Evolutionary conservation across 202 grass and related monocot species (phyloP).

Genomic region (Zoysia matrella): DNA sequence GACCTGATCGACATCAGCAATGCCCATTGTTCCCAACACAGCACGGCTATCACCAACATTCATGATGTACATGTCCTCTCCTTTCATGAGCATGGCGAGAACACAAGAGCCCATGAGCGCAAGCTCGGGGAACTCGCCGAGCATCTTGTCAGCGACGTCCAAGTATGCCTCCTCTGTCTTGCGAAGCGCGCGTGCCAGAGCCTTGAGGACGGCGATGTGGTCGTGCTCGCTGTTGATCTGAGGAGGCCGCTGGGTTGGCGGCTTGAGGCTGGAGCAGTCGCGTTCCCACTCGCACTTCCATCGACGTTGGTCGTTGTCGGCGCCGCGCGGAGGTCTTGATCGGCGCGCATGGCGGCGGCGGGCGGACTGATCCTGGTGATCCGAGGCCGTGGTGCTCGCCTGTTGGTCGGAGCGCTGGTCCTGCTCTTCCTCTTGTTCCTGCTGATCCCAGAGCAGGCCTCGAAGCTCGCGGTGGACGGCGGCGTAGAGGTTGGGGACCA

Average conservation of each 20-base stretch:
- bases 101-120: conserved; percentile 99
- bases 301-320: conserved; percentile 30
- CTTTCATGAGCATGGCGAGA: conserved; percentile 94
- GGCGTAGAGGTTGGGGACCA: conserved; percentile 77
- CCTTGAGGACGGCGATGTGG: conserved; percentile 84
- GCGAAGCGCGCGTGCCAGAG: conserved; percentile 68
- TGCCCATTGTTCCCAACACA: conserved; percentile 62
- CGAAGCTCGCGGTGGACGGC: neutral
- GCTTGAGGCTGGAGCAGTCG: conserved; percentile 25
- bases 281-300: too few relatives aligned
- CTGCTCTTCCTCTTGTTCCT: neutral
- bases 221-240: conserved; percentile 41
- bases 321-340: conserved; percentile 35
- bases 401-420: conserved; percentile 31
- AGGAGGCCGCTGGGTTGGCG: neutral
- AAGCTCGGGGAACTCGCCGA: conserved; percentile 55
- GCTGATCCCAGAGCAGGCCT: conserved; percentile 81
- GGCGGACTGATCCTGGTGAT: conserved; percentile 37
- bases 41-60: conserved; percentile 94
- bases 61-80: conserved; percentile 92
- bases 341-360: conserved; percentile 34
- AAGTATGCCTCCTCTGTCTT: conserved; percentile 9
- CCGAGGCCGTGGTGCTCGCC: conserved; percentile 29
- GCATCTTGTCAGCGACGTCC: too few relatives aligned
- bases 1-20: conserved; percentile 64